phyloP scores from a whole-genome alignment of 1,139 yeast genomes.

The Suhomyces wounanorum region DNA sequence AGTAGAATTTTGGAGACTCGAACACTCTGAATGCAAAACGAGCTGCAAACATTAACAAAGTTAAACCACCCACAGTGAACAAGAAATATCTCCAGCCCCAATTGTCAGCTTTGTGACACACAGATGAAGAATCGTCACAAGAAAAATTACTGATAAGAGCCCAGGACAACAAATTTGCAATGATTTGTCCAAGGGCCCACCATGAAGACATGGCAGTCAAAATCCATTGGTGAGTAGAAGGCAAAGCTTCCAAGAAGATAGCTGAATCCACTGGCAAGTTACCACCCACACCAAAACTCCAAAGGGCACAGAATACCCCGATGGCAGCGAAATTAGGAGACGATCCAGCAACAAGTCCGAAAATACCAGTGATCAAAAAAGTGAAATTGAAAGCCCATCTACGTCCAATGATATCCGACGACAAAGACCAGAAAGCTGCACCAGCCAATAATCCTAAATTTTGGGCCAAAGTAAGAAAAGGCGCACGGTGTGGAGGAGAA shows the following conservation, averaged over 20 bases:
- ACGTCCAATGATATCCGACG: constrained; percentile 45
- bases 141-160: constrained; percentile 42
- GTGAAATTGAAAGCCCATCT: constrained; percentile 48
- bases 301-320: constrained; percentile 40
- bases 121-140: constrained; percentile 25
- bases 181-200: constrained; percentile 48
- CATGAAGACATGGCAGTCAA: constrained; percentile 46
- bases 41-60: constrained; percentile 37
- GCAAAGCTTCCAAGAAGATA: constrained; percentile 45
- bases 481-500: constrained; percentile 35
- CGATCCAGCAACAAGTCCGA: constrained; percentile 40
- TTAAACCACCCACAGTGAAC: constrained; percentile 45
- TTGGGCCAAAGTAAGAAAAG: constrained; percentile 44
- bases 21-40: constrained; percentile 40
- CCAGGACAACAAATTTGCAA: constrained; percentile 44
- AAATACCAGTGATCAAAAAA: constrained; percentile 42
- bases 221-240: constrained; percentile 40
- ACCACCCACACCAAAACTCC: constrained; percentile 52
- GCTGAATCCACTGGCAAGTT: constrained; percentile 49
- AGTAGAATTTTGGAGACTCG: constrained; percentile 43
- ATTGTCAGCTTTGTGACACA: constrained; percentile 38
- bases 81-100: constrained; percentile 49
- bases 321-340: constrained; percentile 45
- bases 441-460: constrained; percentile 46
- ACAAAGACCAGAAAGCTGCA: constrained; percentile 44